Evolutionary conservation across 345 rosid genomes (phyloP), one percentile per base, ranked within the genome.

Genomic region (Draba incana): DNA sequence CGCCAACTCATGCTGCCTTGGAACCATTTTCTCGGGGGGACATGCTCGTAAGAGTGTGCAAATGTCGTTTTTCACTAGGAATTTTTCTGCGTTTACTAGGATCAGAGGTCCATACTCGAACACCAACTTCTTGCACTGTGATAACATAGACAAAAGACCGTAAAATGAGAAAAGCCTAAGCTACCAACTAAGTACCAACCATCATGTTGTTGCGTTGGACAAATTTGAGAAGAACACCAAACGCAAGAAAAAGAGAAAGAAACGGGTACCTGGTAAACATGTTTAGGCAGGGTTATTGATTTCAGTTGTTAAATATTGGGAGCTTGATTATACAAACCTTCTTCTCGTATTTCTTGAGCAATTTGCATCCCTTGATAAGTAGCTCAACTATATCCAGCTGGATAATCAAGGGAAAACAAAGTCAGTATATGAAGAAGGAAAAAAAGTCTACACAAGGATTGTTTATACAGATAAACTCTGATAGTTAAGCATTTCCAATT

Each of bases 61-160:
- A 46, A 95, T n/a, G 70, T 95, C 98, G 6, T 63, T 85, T 48
- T 81, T 70, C 62, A 92, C 97, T 71, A 95, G 82, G 76, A 85
- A 92, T 50, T 89, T 84, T 83, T 85, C 94, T 6, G 96, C 84
- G 24, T 92, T 88, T 20, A 79, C 71, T 14, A 95, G 92, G 66
- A 89, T 65, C 54, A 86, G 49, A 25, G 99, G 99, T 25, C 87
- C 98, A 23, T 89, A 95, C 84, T 86, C 85, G 5, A 92, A 89
- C 35, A 92, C 99, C 80, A 92, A 25, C 75, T 39, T 82, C 86
- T 95, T 89, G 78, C 98, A 95, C 99, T 95, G 71, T 44, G 33
- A 46, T 45, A 51, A 52, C 62, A 30, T 10, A 64, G 13, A 72
- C 50, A 50, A 38, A 65, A 62, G 55, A 54, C 45, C 3, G 3